Evolutionary conservation across 768 basidiomycete genomes (phyloP), one percentile per base, ranked within the genome.

Genomic region (Mrakia frigida): DNA sequence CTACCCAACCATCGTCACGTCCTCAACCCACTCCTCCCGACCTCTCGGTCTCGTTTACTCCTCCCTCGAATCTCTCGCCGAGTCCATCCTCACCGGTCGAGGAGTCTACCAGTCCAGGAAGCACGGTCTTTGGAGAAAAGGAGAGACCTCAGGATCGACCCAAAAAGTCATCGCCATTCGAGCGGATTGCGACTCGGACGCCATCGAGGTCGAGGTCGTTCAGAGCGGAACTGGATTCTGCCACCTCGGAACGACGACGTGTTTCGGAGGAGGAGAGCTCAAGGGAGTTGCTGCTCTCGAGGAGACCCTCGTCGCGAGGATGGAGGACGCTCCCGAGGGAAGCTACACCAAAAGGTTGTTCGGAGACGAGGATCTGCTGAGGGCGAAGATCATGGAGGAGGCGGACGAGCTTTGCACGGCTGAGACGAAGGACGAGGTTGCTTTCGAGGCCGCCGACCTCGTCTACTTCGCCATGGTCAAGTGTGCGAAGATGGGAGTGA

Each of bases 21-120:
- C 91, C 0, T 83, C 85, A 70, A 78, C 78, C 39, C 79, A 82
- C 77, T 81, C 77, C 25, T 79, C 81, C 16, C 79, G 81, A 28
- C 80, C 83, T 1, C 88, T 98, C 23, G 97, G 97, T 25, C 88
- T 99, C 74, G 97, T 98, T 50, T 99, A 99, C 85, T 98, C 97
- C 16, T 98, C 96, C 31, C 80, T 83, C 71, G 90, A 91, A 80
- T 96, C 94, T 6, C 87, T 98, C 80, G 87, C 87, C 69, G 92
- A 95, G 82, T 91, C 92, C 80, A 93, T 99, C 82, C 78, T 89
- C 52, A 90, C 93, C 2, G 93, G 94, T 37, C 90, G 90, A 81
- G 97, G 97, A 23, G 90, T 96, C 18, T 99, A 99, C 82, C 94
- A 98, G 82, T 98, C 95, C 28, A 89, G 97, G 77, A 94, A 92